phyloP scores from a whole-genome alignment of 371 early-diverging fungal genomes.

The Syncephalastrum monosporum region DNA sequence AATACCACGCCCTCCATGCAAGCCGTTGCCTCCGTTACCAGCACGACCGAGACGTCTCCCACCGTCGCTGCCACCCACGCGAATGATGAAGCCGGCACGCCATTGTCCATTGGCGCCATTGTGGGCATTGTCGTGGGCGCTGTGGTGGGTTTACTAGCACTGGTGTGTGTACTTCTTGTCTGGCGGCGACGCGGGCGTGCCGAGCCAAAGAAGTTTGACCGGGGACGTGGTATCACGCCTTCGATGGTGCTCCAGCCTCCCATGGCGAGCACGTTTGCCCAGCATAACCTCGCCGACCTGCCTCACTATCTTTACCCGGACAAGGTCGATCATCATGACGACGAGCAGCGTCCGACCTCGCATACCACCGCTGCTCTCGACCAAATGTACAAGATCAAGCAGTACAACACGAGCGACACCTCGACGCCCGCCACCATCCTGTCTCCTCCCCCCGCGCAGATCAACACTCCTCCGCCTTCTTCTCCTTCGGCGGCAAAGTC shows the following conservation, averaged over 20 bases:
- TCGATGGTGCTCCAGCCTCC: slow-evolving; percentile 6
- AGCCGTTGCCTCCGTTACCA: not conserved
- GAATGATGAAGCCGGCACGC: slow-evolving; percentile 1
- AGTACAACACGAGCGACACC: slow-evolving; percentile 13
- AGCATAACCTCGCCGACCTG: no score
- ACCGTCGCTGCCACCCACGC: not conserved
- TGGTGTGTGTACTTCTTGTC: not conserved
- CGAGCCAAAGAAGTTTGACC: slow-evolving; percentile 14
- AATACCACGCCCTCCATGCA: not conserved
- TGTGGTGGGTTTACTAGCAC: not conserved
- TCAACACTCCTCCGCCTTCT: not conserved
- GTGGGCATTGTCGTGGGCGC: slow-evolving; percentile 12
- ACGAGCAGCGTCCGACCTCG: no score
- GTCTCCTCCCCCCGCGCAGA: no score
- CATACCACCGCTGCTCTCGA: slow-evolving; percentile 18
- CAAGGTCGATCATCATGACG: no score
- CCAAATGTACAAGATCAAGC: slow-evolving; percentile 19
- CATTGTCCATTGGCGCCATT: slow-evolving; percentile 5
- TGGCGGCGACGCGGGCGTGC: slow-evolving; percentile 1
- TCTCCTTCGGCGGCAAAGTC: not conserved
- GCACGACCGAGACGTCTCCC: not conserved
- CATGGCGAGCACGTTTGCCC: no score
- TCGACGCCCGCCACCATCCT: not conserved
- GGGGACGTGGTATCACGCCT: slow-evolving; percentile 18
- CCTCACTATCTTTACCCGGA: no score